Evolutionary conservation across 495 filamentous ascomycete genomes (phyloP).

Genomic region (Talaromyces wortmannii): DNA sequence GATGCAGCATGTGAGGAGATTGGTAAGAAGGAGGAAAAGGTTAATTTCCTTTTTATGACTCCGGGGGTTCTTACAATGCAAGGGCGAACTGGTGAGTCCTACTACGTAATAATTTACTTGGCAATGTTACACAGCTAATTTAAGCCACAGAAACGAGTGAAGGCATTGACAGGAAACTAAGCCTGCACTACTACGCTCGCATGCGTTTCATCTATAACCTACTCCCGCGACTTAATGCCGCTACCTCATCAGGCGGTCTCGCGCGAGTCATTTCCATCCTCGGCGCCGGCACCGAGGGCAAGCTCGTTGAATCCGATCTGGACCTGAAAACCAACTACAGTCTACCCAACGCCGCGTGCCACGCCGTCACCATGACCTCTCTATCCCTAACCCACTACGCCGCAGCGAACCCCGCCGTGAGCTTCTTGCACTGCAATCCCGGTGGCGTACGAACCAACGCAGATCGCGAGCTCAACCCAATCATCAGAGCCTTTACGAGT

Average conservation of each 20-base stretch:
- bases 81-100: conserved; percentile 14
- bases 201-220: conserved; percentile 57
- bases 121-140: background rate
- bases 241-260: conserved; percentile 19
- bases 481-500: conserved; percentile 5
- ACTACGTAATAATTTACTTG: background rate
- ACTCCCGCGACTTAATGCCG: conserved; percentile 47
- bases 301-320: conserved; percentile 41
- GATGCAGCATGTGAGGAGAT: conserved; percentile 55
- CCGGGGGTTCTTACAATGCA: conserved; percentile 18
- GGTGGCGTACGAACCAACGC: conserved; percentile 43
- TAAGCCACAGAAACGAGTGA: conserved; percentile 45
- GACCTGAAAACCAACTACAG: conserved; percentile 15
- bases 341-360: conserved; percentile 24
- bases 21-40: conserved; percentile 38
- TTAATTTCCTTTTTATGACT: conserved; percentile 56
- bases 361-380: conserved; percentile 42
- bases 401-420: conserved; percentile 35
- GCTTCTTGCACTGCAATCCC: conserved; percentile 54
- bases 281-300: conserved; percentile 45
- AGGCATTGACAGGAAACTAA: conserved; percentile 43
- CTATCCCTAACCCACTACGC: conserved; percentile 44
- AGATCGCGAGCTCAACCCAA: conserved; percentile 12
- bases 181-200: conserved; percentile 55
- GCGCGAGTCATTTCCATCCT: conserved; percentile 56